phyloP scores from a whole-genome alignment of 805 yeast species.

The Limtongozyma cylindracea region DNA sequence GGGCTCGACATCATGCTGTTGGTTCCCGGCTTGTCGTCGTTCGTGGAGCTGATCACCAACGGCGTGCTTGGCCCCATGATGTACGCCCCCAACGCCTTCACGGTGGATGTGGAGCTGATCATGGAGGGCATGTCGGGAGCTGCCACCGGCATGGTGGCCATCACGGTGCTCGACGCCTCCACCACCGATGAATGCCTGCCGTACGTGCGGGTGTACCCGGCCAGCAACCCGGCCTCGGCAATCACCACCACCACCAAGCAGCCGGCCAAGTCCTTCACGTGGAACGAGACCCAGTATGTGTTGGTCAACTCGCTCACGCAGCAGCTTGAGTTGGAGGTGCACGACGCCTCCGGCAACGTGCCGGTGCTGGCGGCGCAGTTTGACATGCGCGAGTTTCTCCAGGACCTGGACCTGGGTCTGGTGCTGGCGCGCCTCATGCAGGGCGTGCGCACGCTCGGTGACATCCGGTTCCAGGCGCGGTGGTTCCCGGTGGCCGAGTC shows the following conservation, averaged over 20 bases:
- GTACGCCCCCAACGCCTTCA: constrained; percentile 63
- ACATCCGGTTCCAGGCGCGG: constrained; percentile 25
- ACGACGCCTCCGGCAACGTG: constrained; percentile 27
- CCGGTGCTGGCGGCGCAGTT: constrained; percentile 20
- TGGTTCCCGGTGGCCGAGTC: constrained; percentile 24
- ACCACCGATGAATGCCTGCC: constrained; percentile 22
- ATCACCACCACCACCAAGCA: constrained; percentile 32
- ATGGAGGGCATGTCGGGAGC: constrained; percentile 39
- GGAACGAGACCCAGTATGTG: constrained; percentile 37
- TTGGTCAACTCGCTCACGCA: constrained; percentile 30
- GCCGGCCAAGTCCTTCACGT: constrained; percentile 33
- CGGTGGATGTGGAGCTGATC: constrained; percentile 48
- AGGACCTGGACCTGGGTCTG: constrained; percentile 18
- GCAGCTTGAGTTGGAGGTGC: constrained; percentile 18
- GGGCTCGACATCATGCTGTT: constrained; percentile 71
- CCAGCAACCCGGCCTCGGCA: constrained; percentile 15
- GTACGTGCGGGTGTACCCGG: constrained; percentile 17
- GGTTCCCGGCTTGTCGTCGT: constrained; percentile 53
- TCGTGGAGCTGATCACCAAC: constrained; percentile 47
- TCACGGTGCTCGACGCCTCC: constrained; percentile 29
- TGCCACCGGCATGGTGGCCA: constrained; percentile 43
- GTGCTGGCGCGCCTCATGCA: constrained; percentile 16
- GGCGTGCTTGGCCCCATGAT: constrained; percentile 51
- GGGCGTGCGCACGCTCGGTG: constrained; percentile 31
- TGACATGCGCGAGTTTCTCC: constrained; percentile 33